Conservation (phyloP, 1,284 basidiomycete genomes). For the Ustilago hordei region DNA sequence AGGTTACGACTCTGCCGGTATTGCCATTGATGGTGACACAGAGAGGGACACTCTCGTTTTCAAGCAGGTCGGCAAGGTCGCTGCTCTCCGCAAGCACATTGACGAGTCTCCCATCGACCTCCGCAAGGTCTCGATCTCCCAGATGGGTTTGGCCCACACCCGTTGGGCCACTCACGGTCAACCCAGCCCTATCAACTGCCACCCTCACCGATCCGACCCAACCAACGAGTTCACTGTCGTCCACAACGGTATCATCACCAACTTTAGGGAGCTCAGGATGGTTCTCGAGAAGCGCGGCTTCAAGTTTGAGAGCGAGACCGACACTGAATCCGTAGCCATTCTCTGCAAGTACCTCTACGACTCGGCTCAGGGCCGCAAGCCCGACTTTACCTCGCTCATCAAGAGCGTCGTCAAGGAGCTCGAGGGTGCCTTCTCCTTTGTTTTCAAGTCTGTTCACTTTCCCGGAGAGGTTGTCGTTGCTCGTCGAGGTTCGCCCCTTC, state of each 20-base stretch:
- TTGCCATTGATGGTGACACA: slow-evolving; percentile 94
- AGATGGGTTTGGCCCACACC: slow-evolving; percentile 98
- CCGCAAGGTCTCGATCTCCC: slow-evolving; percentile 83
- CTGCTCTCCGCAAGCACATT: slow-evolving; percentile 91
- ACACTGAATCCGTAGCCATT: slow-evolving; percentile 97
- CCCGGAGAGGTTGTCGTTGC: slow-evolving; percentile 96
- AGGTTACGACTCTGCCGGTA: slow-evolving; percentile 93
- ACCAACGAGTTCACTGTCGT: slow-evolving; percentile 89
- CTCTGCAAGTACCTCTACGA: slow-evolving; percentile 98
- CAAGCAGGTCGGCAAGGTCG: slow-evolving; percentile 99
- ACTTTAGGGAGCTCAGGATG: slow-evolving; percentile 86
- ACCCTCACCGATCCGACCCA: slow-evolving; percentile 90
- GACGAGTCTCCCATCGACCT: slow-evolving; percentile 82
- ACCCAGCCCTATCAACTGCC: slow-evolving; percentile 85
- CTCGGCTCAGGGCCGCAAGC: slow-evolving; percentile 86
- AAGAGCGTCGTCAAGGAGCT: slow-evolving; percentile 98
- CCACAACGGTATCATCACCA: slow-evolving; percentile 99
- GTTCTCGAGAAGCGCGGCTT: slow-evolving; percentile 97
- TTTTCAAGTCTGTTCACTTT: slow-evolving; percentile 97
- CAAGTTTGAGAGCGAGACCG: slow-evolving; percentile 94
- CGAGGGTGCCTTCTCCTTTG: slow-evolving; percentile 99
- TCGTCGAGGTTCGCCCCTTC: slow-evolving; percentile 93
- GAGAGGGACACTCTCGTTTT: slow-evolving; percentile 82
- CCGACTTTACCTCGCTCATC: slow-evolving; percentile 90
- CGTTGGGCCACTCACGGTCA: slow-evolving; percentile 99